Evolutionary conservation across 257 asterid genomes (phyloP).

Genomic region (Rubia yunnanensis): DNA sequence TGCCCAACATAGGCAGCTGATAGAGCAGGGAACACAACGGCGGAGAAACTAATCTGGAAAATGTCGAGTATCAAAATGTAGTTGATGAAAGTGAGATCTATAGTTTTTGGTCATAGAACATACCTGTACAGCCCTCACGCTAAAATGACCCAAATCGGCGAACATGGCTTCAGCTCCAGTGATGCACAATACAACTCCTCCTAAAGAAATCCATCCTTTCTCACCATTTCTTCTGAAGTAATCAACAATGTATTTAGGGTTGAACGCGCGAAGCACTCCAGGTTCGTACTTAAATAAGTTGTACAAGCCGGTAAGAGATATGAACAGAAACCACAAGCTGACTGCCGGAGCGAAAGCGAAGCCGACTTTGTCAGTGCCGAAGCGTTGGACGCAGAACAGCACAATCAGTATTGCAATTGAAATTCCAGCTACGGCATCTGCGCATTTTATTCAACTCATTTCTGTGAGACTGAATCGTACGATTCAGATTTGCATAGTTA

Average conservation of each 20-base stretch:
- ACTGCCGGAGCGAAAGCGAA: constrained; percentile 62
- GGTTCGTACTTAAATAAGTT: constrained; percentile 43
- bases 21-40: constrained; percentile 47
- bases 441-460: neutral
- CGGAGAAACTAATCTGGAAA: constrained; percentile 52
- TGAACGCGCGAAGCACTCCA: constrained; percentile 40
- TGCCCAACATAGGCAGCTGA: constrained; percentile 48
- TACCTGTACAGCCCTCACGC: constrained; percentile 56
- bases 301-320: constrained; percentile 38
- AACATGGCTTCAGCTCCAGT: constrained; percentile 88
- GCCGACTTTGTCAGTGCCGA: constrained; percentile 76
- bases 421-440: constrained; percentile 42
- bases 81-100: neutral
- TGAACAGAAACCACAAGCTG: constrained; percentile 46
- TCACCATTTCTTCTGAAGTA: constrained; percentile 51
- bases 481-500: neutral
- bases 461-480: neutral
- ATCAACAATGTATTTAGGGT: constrained; percentile 48
- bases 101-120: too few relatives aligned
- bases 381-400: constrained; percentile 48
- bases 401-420: constrained; percentile 41
- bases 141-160: constrained; percentile 77
- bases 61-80: neutral
- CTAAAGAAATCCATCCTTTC: constrained; percentile 58
- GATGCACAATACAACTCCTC: constrained; percentile 62